Evolutionary conservation across 2,329 filamentous ascomycete genomes (phyloP), one percentile per base, ranked within the genome.

Genomic region (Cladosporium halotolerans): DNA sequence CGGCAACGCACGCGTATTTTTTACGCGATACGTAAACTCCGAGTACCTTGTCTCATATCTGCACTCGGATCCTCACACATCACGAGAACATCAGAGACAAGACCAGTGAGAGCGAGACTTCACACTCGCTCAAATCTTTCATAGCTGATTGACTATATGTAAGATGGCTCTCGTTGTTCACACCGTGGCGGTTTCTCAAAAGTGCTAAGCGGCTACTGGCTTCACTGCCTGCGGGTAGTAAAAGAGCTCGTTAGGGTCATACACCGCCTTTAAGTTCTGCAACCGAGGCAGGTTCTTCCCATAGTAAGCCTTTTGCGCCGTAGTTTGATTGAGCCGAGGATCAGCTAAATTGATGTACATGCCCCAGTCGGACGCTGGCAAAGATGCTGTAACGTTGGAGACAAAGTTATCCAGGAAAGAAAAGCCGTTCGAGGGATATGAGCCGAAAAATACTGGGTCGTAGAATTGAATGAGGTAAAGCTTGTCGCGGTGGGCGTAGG

Each of bases 291-390:
- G 34, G 23, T 28, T 53, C 43, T 45, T 45, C 7, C 50, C 50
- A 23, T 53, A 53, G 28, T 53, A 46, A 9, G 34, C 16, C 36
- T 39, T 34, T 3, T 39, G 34, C 10, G 50, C 50, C 18, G 36
- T 36, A 10, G 54, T 50, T 44, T 45, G 49, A 28, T 55, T 41
- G 13, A 57, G 47, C n/a, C 42, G 41, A 16, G 46, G 47, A 34
- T 57, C 52, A 11, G 55, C 52, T 9, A 55, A 57, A 36, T 57
- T 57, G 52, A 57, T 57, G 36, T 57, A 57, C 55, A 57, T 57
- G 23, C 55, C 55, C 55, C 52, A 57, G n/a, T 57, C 55, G 3
- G 47, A 49, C 13, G 19, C 23, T 4, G 41, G 1, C 23, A 57
- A 10, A n/a, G 46, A 32, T 16, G 52, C 42, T 8, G 52, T 55